A percentile compares a stretch with the other conserved stretches of the same genome.
Evolutionary conservation across 2,329 filamentous ascomycete species (phyloP).

Genomic region (Hymenoscyphus scutula): DNA sequence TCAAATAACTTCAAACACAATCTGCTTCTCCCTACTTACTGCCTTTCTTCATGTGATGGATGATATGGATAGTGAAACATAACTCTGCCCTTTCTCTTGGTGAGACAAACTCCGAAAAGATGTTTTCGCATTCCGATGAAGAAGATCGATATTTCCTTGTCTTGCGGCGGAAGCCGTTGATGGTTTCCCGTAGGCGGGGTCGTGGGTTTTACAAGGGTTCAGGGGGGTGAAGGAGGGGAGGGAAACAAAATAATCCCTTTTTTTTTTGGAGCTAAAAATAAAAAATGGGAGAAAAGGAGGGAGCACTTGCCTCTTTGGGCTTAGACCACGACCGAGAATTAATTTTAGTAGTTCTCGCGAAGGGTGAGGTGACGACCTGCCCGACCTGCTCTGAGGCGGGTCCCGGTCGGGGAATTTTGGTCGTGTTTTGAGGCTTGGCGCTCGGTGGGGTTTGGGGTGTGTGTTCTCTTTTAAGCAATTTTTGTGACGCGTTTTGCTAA

Average conservation of each 20-base stretch:
- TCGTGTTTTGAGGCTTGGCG: conserved; percentile 1
- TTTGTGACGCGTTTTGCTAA: background rate
- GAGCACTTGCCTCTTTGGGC: background rate
- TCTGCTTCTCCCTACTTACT: background rate
- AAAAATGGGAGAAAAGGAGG: background rate
- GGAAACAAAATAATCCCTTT: no score
- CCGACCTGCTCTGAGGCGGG: no score
- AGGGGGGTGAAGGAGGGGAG: no score
- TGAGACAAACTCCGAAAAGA: background rate
- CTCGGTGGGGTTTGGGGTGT: background rate
- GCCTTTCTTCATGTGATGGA: background rate
- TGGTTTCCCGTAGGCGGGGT: background rate
- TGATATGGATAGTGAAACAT: background rate
- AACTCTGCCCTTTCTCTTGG: background rate
- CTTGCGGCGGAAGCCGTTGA: conserved; percentile 1
- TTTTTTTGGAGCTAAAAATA: background rate
- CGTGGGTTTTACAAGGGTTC: no score
- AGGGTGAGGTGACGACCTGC: no score
- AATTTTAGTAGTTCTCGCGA: background rate
- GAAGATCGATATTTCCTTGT: background rate
- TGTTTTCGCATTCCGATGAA: background rate
- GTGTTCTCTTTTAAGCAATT: background rate
- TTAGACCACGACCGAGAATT: background rate
- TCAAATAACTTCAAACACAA: background rate
- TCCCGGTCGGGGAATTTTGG: background rate